These are phyloP conservation scores for Rhizoclosmatium globosum DNA, from an alignment of 192 early-diverging fungal species.

Conservation along the genomic window DNA sequence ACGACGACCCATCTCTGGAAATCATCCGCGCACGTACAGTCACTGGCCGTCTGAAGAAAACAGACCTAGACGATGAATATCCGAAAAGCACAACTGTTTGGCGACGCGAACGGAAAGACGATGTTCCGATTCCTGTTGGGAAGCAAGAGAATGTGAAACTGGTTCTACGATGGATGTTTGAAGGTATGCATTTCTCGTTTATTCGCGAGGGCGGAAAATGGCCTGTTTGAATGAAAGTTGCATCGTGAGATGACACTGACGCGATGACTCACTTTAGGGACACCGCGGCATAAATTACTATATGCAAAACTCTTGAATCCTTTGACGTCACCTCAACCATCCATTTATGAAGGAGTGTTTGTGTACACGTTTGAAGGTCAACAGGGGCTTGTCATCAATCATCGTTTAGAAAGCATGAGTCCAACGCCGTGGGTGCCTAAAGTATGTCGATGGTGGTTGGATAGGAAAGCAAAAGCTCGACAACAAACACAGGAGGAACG, in stretches of 20 bases:
- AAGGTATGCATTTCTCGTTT: constrained; percentile 23
- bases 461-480: neutral
- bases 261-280: constrained; percentile 25
- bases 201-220: neutral
- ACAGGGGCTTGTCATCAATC: constrained; percentile 40
- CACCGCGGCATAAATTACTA: constrained; percentile 38
- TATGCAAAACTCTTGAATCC: constrained; percentile 18
- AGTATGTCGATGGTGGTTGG: constrained; percentile 39
- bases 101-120: constrained; percentile 4
- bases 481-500: neutral
- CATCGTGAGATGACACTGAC: neutral
- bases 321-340: constrained; percentile 28
- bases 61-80: constrained; percentile 31
- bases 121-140: neutral
- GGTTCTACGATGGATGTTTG: constrained; percentile 53
- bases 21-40: constrained; percentile 20
- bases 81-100: neutral
- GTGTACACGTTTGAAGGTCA: constrained; percentile 47
- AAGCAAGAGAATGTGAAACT: constrained; percentile 30
- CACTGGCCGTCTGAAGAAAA: neutral
- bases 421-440: constrained; percentile 43
- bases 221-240: neutral
- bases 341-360: constrained; percentile 54
- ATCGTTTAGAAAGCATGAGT: constrained; percentile 45
- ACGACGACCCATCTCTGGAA: constrained; percentile 25